phyloP scores from a whole-genome alignment of 495 filamentous ascomycete genomes.

The Podospora anserina region DNA sequence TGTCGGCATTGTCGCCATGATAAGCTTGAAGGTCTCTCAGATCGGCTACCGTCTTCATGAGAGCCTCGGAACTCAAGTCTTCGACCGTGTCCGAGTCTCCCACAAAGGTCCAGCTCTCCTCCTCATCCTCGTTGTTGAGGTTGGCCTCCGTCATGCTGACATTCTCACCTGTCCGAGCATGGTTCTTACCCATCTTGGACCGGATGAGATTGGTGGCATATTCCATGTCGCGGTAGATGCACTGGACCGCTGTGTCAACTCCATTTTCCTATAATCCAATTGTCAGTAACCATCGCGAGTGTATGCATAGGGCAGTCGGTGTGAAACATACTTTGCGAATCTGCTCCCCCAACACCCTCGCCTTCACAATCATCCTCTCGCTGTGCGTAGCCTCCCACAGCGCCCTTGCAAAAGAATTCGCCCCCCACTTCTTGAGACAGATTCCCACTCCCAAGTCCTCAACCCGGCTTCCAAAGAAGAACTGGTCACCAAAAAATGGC shows the following conservation, averaged over 20 bases:
- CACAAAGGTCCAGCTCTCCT: conserved; percentile 52
- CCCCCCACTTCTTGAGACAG: conserved; percentile 83
- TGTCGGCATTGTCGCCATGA: too few relatives aligned
- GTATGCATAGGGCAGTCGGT: too few relatives aligned
- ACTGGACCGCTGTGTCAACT: conserved; percentile 82
- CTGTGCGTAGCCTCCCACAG: conserved; percentile 90
- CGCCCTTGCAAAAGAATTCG: conserved; percentile 73
- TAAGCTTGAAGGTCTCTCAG: background rate
- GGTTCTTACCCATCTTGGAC: conserved; percentile 47
- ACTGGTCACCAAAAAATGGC: conserved; percentile 97
- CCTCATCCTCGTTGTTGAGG: conserved; percentile 35
- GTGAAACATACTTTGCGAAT: conserved; percentile 70
- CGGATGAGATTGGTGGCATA: conserved; percentile 89
- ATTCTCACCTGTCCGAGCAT: conserved; percentile 44
- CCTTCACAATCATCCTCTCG: conserved; percentile 85
- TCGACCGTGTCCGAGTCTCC: conserved; percentile 34
- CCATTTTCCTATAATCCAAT: conserved; percentile 69
- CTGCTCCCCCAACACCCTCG: conserved; percentile 72
- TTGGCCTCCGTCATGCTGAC: background rate
- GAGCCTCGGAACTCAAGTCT: conserved; percentile 20
- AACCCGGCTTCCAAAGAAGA: conserved; percentile 86
- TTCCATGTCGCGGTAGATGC: conserved; percentile 91
- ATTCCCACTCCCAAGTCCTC: conserved; percentile 93
- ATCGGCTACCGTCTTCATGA: conserved; percentile 18
- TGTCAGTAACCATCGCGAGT: background rate